phyloP scores from a whole-genome alignment of 177 flowering plant genomes.

The Vitis hybrid region DNA sequence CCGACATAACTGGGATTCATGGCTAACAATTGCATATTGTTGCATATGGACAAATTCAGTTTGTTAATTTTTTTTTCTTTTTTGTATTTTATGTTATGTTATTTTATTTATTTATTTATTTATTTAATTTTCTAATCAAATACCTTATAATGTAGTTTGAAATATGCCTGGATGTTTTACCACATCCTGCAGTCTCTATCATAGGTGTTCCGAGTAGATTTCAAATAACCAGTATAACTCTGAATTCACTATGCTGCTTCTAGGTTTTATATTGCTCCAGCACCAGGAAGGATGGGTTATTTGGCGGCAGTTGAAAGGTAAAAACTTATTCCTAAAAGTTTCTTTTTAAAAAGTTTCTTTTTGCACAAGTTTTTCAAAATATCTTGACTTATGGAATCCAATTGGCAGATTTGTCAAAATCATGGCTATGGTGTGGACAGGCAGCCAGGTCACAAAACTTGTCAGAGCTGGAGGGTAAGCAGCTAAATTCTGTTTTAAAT shows the following conservation, averaged over 20 bases:
- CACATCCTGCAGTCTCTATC: not conserved
- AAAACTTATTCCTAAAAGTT: not conserved
- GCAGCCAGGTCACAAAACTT: constrained; percentile 95
- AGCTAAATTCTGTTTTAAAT: constrained; percentile 9
- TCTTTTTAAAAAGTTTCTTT: not conserved
- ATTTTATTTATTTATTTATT: too few species aligned
- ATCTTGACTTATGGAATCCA: not conserved
- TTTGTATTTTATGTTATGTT: too few species aligned
- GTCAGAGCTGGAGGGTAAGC: constrained; percentile 74
- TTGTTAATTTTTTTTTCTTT: too few species aligned
- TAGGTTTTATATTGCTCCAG: constrained; percentile 82
- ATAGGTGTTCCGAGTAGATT: not conserved
- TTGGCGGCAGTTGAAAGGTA: constrained; percentile 69
- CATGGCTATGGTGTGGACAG: constrained; percentile 95
- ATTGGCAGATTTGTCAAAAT: constrained; percentile 75
- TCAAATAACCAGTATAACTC: not conserved
- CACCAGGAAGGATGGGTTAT: constrained; percentile 77
- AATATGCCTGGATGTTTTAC: too few species aligned
- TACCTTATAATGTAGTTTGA: too few species aligned
- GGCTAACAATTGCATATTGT: too few species aligned
- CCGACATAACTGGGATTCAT: too few species aligned
- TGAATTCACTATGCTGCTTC: not conserved
- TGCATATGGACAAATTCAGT: too few species aligned
- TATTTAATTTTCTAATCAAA: too few species aligned
- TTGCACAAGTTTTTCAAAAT: not conserved